Base-by-base conservation (phyloP, 75 land plant genomes). In the Chamaecyparis obtusa region DNA sequence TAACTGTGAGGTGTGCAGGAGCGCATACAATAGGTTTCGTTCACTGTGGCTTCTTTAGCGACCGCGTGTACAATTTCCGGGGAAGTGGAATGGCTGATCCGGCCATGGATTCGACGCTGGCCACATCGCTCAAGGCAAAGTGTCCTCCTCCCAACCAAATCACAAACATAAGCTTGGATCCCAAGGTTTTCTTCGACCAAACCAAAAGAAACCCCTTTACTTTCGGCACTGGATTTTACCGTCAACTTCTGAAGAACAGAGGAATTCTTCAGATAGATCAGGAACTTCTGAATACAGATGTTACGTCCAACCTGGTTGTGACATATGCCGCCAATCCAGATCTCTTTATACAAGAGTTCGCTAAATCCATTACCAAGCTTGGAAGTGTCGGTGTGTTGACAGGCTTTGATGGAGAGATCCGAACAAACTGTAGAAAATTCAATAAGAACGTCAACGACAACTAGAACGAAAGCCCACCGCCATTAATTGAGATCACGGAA, bases 251-350 rank as follows among this genome's bases (percentile, higher is more conserved):
- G 35, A 24, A 67, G 67, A 32, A 83, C 67, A 89, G 75, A 57
- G 88, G 86, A 0, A 5, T 91, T 24, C 85, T 91, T 43, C 89
- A 86, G 32, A 37, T 87, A 30, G 92, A 91, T 49, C 89, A 89
- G 36, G 87, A 86, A 74, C 87, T 91, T 16, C 80, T 86, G 5
- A 80, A 21, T 67, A 78, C 80, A 19, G 88, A 79, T 43, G 39
- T 83, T n/a, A 84, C 88, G 32, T 69, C 54, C 41, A 11, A 32
- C 5, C 48, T 87, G 36, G 83, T 83, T 17, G 56, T 72, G 17
- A 33, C 21, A 39, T 87, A 84, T 46, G 60, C 49, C 35, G 51
- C 46, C 43, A 8, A 76, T 17, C 60, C 74, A 21, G 39, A 60
- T 4, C 5, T 36, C 2, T 90, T 87, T 43, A 72, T 2, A 41